Conservation (phyloP, 2,329 filamentous ascomycete genomes). For the Zymoseptoria tritici region DNA sequence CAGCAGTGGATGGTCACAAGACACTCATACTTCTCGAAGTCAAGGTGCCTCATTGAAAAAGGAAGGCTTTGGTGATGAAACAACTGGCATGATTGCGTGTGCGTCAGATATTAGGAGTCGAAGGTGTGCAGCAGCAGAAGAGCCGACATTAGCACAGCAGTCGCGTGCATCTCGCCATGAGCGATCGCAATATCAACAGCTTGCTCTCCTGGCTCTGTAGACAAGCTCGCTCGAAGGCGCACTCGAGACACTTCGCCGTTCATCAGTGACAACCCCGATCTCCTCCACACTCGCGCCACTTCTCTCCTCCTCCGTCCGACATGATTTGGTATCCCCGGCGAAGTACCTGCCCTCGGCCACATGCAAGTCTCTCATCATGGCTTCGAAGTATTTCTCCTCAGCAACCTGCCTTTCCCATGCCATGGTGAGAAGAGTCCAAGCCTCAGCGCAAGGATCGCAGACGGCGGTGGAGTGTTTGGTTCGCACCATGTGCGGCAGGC, state of each 20-base stretch:
- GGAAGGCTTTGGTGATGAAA: background rate
- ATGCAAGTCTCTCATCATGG: too few relatives aligned
- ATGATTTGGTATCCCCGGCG: too few relatives aligned
- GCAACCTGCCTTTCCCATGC: background rate
- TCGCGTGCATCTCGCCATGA: background rate
- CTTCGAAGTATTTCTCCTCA: background rate
- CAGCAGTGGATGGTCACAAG: background rate
- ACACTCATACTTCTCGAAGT: background rate
- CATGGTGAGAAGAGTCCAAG: constrained; percentile 2
- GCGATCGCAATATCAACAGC: background rate
- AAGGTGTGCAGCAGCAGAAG: background rate
- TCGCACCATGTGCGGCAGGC: constrained; percentile 5
- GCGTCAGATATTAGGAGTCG: background rate
- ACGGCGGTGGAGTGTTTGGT: constrained; percentile 6
- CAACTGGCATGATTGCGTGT: background rate
- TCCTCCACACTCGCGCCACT: too few relatives aligned
- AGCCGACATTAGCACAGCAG: background rate
- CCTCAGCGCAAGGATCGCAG: constrained; percentile 10
- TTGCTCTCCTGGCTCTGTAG: background rate
- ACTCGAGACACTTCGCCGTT: background rate
- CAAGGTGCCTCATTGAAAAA: background rate
- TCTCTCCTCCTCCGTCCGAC: background rate
- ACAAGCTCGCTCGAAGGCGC: background rate
- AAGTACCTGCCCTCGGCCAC: background rate
- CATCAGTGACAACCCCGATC: too few relatives aligned